Evolutionary conservation across 805 yeast species (phyloP).

Genomic region (Metschnikowia chrysomelidarum): DNA sequence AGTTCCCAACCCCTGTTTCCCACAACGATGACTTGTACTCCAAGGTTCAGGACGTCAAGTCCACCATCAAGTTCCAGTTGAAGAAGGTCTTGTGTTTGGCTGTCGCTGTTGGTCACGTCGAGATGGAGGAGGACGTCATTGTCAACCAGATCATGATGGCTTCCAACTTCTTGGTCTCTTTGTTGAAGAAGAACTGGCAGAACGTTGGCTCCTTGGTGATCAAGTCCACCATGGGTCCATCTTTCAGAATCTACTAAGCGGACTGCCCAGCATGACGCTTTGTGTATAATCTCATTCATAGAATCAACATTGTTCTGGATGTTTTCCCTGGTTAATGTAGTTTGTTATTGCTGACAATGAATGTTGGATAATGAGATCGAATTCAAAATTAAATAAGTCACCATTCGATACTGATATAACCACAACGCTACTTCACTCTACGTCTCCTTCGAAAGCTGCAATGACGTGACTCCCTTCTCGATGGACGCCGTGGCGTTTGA

Average conservation of each 20-base stretch:
- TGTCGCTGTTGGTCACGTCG: constrained; percentile 99
- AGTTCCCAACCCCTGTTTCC: constrained; percentile 99
- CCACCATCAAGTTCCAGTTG: constrained; percentile 99
- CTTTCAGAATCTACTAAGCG: constrained; percentile 96
- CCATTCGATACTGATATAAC: not conserved
- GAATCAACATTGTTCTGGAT: no score
- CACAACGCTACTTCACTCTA: no score
- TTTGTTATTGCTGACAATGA: no score
- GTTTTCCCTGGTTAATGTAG: not conserved
- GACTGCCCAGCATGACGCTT: no score
- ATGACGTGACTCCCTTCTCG: constrained; percentile 2
- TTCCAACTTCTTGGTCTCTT: constrained; percentile 97
- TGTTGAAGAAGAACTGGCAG: constrained; percentile 99
- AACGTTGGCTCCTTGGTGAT: constrained; percentile 99
- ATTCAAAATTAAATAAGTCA: no score
- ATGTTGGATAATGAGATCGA: no score
- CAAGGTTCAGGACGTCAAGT: constrained; percentile 95
- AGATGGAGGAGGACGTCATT: constrained; percentile 95
- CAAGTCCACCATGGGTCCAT: constrained; percentile 99
- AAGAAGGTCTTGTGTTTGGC: constrained; percentile 99
- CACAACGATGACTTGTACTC: constrained; percentile 97
- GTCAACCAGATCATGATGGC: constrained; percentile 99
- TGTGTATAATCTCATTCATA: constrained; percentile 1
- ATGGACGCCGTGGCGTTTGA: constrained; percentile 6
- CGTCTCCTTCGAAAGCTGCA: no score